These are phyloP conservation scores for Pezicula rhizophila DNA, from an alignment of 2,329 filamentous ascomycete species.

Conservation along the genomic window DNA sequence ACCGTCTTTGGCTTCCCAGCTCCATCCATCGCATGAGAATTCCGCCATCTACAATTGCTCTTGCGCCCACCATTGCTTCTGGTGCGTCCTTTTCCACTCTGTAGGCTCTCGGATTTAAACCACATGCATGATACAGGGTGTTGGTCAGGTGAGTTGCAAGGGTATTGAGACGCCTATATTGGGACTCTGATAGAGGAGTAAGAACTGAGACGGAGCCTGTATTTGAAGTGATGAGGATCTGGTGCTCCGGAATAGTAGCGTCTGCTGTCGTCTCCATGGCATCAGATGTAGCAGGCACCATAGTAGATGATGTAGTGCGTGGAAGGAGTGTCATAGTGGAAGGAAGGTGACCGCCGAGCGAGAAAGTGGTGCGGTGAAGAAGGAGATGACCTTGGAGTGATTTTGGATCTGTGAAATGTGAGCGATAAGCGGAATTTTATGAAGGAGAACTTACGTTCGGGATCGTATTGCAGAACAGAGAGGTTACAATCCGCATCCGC, in stretches of 20 bases:
- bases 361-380: slow-evolving; percentile 81
- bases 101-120: slow-evolving; percentile 78
- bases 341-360: slow-evolving; percentile 71
- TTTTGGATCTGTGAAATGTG: slow-evolving; percentile 65
- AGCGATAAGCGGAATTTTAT: slow-evolving; percentile 3
- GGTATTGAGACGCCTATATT: slow-evolving; percentile 78
- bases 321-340: slow-evolving; percentile 72
- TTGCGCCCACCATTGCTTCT: slow-evolving; percentile 34
- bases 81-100: slow-evolving; percentile 53
- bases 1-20: slow-evolving; percentile 62
- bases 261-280: slow-evolving; percentile 22
- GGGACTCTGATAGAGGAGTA: slow-evolving; percentile 69
- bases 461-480: slow-evolving; percentile 88
- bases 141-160: slow-evolving; percentile 75
- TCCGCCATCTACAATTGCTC: slow-evolving; percentile 63
- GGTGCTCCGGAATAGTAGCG: slow-evolving; percentile 31
- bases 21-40: slow-evolving; percentile 71
- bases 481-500: slow-evolving; percentile 81
- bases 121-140: slow-evolving; percentile 68
- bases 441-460: slow-evolving; percentile 63
- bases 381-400: slow-evolving; percentile 84
- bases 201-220: slow-evolving; percentile 74
- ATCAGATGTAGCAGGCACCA: slow-evolving; percentile 37
- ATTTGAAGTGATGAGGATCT: slow-evolving; percentile 64
- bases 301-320: slow-evolving; percentile 46